Conservation (phyloP, 495 filamentous ascomycete genomes). For the Trichocladium antarcticum region DNA sequence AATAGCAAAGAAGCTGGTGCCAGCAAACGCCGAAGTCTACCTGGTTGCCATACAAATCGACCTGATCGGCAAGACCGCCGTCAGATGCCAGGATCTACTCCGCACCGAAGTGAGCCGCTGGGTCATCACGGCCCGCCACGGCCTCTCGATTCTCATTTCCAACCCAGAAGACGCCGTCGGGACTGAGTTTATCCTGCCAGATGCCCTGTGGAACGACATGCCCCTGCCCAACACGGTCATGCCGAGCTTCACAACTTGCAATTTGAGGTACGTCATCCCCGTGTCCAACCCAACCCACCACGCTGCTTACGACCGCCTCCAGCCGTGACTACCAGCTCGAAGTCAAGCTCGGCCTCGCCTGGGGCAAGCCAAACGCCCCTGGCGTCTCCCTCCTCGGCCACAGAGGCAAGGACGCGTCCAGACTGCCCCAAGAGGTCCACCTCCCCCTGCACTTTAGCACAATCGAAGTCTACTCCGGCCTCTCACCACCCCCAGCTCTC, state of each 20-base stretch:
- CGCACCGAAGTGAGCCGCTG: slow-evolving; percentile 56
- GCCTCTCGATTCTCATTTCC: slow-evolving; percentile 50
- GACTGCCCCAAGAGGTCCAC: slow-evolving; percentile 55
- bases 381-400: slow-evolving; percentile 7
- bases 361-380: slow-evolving; percentile 26
- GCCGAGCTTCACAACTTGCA: slow-evolving; percentile 80
- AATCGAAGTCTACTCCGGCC: slow-evolving; percentile 79
- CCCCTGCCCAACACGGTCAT: slow-evolving; percentile 73
- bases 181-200: slow-evolving; percentile 56
- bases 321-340: slow-evolving; percentile 69
- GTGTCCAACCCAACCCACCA: neutral
- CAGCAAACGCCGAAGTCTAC: slow-evolving; percentile 51
- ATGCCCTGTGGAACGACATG: slow-evolving; percentile 53
- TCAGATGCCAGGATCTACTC: slow-evolving; percentile 59
- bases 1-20: slow-evolving; percentile 60
- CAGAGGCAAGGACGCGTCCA: slow-evolving; percentile 11
- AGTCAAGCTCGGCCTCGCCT: slow-evolving; percentile 61
- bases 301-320: too few relatives aligned
- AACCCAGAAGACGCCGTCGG: slow-evolving; percentile 48
- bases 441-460: slow-evolving; percentile 63
- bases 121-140: slow-evolving; percentile 56
- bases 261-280: slow-evolving; percentile 42
- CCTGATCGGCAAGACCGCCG: slow-evolving; percentile 64
- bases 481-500: slow-evolving; percentile 66
- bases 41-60: slow-evolving; percentile 72